Conservation (phyloP, 23 red algal species). For the Gracilaria domingensis region DNA sequence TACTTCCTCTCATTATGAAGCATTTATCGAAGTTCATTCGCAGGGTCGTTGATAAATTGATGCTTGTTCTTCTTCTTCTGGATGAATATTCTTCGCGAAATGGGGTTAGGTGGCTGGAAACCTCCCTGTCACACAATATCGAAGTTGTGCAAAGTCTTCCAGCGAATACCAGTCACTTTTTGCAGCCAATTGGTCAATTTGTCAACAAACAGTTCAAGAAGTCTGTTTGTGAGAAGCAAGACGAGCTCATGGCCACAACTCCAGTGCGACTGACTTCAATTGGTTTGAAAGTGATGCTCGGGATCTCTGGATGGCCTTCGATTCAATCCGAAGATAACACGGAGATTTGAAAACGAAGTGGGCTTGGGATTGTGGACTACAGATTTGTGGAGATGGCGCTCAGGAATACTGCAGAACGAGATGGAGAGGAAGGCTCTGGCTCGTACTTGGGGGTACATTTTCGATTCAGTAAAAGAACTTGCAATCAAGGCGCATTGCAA, state of each 20-base stretch:
- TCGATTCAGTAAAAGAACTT: no score
- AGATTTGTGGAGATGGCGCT: constrained; percentile 6
- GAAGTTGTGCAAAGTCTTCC: neutral
- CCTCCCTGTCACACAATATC: neutral
- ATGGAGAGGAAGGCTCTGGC: neutral
- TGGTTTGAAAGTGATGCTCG: neutral
- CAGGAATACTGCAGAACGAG: no score
- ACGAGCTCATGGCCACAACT: neutral
- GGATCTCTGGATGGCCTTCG: neutral
- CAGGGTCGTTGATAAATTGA: neutral
- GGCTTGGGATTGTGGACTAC: neutral
- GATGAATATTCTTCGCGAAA: constrained; percentile 12
- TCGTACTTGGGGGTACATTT: no score
- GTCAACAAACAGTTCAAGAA: no score
- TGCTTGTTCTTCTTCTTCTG: no score
- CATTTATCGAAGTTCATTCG: constrained; percentile 22
- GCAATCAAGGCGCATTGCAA: no score
- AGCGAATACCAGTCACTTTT: constrained; percentile 8
- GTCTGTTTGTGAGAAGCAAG: neutral
- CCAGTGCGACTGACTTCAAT: neutral
- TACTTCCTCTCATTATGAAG: neutral
- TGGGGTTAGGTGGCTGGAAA: neutral
- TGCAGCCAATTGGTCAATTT: constrained; percentile 26
- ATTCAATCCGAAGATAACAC: neutral
- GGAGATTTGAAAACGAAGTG: neutral